Base-by-base conservation (phyloP, 306 rosid genomes). In the Glycine latifolia region DNA sequence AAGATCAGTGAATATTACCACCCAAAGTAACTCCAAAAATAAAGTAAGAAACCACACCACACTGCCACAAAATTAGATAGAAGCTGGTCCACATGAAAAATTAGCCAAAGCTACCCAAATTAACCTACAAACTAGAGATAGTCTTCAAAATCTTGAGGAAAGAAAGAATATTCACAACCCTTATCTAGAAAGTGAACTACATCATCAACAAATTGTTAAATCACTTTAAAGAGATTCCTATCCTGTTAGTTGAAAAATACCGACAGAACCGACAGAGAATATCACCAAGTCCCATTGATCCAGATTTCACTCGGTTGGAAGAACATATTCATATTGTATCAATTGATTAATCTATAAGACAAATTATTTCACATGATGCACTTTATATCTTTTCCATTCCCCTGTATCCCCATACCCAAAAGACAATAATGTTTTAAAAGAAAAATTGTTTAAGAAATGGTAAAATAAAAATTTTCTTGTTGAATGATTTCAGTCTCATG, bases 161-260 rank as follows among this genome's bases (percentile, higher is more conserved):
- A 61, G 67, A 61, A 61, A 26, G 67, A 61, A 61, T 61, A 61
- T 31, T 61, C 67, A 3, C 7, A 26, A 26, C 6, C 43, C n/a
- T 61, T 10, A 33, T 26, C 31, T 26, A 26, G 31, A 26, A 26
- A 26, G 31, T 26, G 31, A 26, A 26, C 31, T 26, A 26, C 31
- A 26, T 26, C 31, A 26, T 31, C 46, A 33, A 35, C 69, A 62
- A 33, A 11, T 62, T 33, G 69, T 33, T 31, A 12, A 12, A 62
- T 35, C 69, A 33, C 69, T 62, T 33, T 33, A 35, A 62, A 62
- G 46, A 61, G 67, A 61, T 61, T 31, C 43, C 15, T 10, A 61
- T 61, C 43, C n/a, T 26, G n/a, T 31, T 59, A 4, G 12, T 59
- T 8, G 65, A 59, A 17, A 17, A 59, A 5, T 3, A 20, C 39